Conservation (phyloP, 2,329 filamentous ascomycete species). For the Colletotrichum spinosum region DNA sequence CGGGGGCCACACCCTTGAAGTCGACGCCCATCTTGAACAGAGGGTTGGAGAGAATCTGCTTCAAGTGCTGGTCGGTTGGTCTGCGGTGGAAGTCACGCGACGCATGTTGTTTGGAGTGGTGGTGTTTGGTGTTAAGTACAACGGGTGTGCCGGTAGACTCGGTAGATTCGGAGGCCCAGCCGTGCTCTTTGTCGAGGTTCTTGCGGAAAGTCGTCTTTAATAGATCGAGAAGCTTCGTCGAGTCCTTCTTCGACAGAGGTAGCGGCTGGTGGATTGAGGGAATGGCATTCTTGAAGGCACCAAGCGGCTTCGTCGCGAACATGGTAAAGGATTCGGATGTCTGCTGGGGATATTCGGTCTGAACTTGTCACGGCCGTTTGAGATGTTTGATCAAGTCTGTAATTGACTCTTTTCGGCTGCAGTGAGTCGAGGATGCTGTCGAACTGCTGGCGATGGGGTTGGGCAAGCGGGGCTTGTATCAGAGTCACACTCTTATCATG, state of each 20-base stretch:
- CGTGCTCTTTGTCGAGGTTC: constrained; percentile 69
- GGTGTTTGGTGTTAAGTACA: no score
- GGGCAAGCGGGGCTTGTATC: not conserved
- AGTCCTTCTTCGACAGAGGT: constrained; percentile 61
- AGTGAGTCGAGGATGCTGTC: no score
- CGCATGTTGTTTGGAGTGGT: constrained; percentile 17
- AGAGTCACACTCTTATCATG: constrained; percentile 22
- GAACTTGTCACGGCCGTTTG: not conserved
- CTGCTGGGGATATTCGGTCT: no score
- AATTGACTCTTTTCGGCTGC: not conserved
- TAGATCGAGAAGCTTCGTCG: constrained; percentile 65
- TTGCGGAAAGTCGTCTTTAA: constrained; percentile 69
- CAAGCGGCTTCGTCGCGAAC: constrained; percentile 50
- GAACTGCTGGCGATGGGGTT: not conserved
- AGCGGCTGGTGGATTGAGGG: constrained; percentile 64
- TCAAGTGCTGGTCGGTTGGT: constrained; percentile 63
- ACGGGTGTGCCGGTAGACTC: constrained; percentile 24
- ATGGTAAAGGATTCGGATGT: constrained; percentile 40
- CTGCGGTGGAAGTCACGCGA: constrained; percentile 42
- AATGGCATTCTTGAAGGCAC: constrained; percentile 55
- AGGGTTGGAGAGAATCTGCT: constrained; percentile 67
- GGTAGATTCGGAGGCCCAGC: constrained; percentile 51
- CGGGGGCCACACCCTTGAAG: constrained; percentile 21
- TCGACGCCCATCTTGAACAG: constrained; percentile 58
- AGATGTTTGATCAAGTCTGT: not conserved